These are phyloP conservation scores for Fagopyrum tataricum DNA, from an alignment of 148 eudicot genomes.

Conservation along the genomic window DNA sequence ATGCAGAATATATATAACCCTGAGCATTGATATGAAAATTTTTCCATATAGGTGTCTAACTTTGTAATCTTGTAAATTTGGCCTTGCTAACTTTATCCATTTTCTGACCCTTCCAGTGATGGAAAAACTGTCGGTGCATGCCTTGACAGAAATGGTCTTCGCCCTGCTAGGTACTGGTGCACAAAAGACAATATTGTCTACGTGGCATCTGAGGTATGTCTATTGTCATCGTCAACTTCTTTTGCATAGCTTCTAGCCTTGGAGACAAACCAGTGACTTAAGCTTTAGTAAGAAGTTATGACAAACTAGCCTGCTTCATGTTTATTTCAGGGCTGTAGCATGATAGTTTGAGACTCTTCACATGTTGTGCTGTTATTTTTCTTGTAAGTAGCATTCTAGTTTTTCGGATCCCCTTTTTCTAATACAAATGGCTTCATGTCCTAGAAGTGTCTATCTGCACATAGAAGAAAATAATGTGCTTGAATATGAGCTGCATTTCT, in stretches of 20 bases:
- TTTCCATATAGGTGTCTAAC: not conserved
- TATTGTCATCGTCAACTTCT: conserved; percentile 13
- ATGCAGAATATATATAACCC: not conserved
- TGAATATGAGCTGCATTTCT: not conserved
- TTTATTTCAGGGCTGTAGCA: conserved; percentile 12
- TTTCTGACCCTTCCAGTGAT: conserved; percentile 39
- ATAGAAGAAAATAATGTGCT: not conserved
- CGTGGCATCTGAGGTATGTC: conserved; percentile 95
- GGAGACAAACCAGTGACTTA: conserved; percentile 4
- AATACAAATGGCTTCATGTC: not conserved
- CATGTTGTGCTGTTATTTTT: conserved; percentile 7
- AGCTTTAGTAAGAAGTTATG: not conserved
- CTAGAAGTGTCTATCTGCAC: conserved; percentile 6
- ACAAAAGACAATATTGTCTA: conserved; percentile 89
- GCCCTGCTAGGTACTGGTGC: conserved; percentile 99
- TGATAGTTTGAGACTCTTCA: conserved; percentile 5
- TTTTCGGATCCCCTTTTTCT: not conserved
- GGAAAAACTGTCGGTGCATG: conserved; percentile 99
- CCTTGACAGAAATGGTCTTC: conserved; percentile 96
- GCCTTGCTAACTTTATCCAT: not conserved
- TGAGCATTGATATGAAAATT: not conserved
- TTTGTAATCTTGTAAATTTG: not conserved
- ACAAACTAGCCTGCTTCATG: conserved; percentile 10
- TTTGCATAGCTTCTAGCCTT: conserved; percentile 7
- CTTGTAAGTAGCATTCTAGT: conserved; percentile 9